phyloP scores from a whole-genome alignment of 768 basidiomycete species.

The Amanita jacksonii region DNA sequence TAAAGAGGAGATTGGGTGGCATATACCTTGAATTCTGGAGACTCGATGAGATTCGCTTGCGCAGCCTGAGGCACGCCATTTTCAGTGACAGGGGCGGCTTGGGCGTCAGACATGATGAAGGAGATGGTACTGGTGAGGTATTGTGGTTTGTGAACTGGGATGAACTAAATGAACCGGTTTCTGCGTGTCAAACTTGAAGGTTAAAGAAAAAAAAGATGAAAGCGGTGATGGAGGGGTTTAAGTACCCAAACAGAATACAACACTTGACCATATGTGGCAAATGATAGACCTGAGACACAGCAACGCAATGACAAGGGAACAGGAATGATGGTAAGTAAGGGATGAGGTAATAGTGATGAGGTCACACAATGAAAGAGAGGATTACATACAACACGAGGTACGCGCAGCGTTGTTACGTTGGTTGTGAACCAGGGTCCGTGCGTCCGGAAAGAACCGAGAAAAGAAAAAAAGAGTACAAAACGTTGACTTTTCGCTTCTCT shows the following conservation, averaged over 20 bases:
- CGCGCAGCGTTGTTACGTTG: too few species aligned
- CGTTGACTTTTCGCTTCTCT: slow-evolving; percentile 8
- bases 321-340: too few species aligned
- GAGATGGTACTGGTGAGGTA: slow-evolving; percentile 44
- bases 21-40: slow-evolving; percentile 70
- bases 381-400: too few species aligned
- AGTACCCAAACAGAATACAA: slow-evolving; percentile 28
- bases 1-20: slow-evolving; percentile 12
- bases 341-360: too few species aligned
- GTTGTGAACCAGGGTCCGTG: slow-evolving; percentile 8
- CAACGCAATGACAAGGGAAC: too few species aligned
- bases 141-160: slow-evolving; percentile 39
- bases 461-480: not conserved
- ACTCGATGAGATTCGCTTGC: slow-evolving; percentile 65
- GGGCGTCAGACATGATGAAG: slow-evolving; percentile 84
- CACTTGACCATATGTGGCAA: slow-evolving; percentile 18
- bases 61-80: slow-evolving; percentile 77
- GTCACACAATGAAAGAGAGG: too few species aligned
- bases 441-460: slow-evolving; percentile 6
- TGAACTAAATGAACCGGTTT: slow-evolving; percentile 81
- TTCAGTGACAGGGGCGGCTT: slow-evolving; percentile 73
- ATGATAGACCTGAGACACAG: too few species aligned
- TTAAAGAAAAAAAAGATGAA: slow-evolving; percentile 45
- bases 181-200: slow-evolving; percentile 79
- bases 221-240: slow-evolving; percentile 18